Conservation (phyloP, 2,329 filamentous ascomycete species). For the Mollisia scopiformis region DNA sequence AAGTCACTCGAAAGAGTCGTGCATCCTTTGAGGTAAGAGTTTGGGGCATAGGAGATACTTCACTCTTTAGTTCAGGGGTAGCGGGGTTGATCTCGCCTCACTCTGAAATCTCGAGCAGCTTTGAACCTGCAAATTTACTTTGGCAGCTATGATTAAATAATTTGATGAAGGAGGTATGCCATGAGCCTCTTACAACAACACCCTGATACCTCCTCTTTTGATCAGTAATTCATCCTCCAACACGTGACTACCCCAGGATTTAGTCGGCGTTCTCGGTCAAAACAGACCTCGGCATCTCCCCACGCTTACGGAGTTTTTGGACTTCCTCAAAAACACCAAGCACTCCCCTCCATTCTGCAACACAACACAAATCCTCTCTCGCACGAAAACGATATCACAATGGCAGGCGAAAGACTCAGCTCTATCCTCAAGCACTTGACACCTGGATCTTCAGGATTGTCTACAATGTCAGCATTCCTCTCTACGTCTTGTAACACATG, state of each 20-base stretch:
- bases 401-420: slow-evolving; percentile 84
- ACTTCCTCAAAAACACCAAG: background rate
- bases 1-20: too few relatives aligned
- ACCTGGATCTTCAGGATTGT: slow-evolving; percentile 71
- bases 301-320: slow-evolving; percentile 1
- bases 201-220: background rate
- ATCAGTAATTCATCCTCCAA: background rate
- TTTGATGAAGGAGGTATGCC: too few relatives aligned
- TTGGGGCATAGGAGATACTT: too few relatives aligned
- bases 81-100: too few relatives aligned
- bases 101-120: too few relatives aligned
- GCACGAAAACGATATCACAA: slow-evolving; percentile 43
- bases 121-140: too few relatives aligned
- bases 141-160: too few relatives aligned
- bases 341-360: background rate
- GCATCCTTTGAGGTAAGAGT: too few relatives aligned
- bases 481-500: slow-evolving; percentile 20
- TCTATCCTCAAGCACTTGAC: slow-evolving; percentile 87
- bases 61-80: too few relatives aligned
- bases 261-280: slow-evolving; percentile 4
- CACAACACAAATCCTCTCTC: background rate
- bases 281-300: slow-evolving; percentile 7
- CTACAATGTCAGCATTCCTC: slow-evolving; percentile 70
- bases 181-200: too few relatives aligned
- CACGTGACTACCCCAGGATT: background rate